Evolutionary conservation across 148 eudicot species (phyloP), one percentile per base, ranked within the genome.

Genomic region (Rhododendron vialii): DNA sequence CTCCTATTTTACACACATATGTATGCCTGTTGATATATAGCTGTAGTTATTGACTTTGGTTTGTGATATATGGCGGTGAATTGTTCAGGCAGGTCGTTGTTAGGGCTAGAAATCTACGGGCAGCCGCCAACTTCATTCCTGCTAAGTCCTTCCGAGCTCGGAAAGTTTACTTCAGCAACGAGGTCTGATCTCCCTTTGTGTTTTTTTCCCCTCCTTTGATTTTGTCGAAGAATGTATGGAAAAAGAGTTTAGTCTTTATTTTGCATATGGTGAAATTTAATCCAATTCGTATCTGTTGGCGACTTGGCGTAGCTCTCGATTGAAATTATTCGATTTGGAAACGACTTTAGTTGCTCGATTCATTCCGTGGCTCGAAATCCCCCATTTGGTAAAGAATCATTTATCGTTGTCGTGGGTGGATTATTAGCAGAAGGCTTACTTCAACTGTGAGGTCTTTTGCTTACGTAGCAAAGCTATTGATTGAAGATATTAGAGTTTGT

Each of bases 61-160:
- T 88, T 86, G 48, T 84, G 30, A 2, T 20, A 24, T 84, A 30
- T 71, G 63, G 59, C 84, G 36, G 51, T 18, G 87, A 43, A 43
- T 74, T 61, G 51, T 88, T 73, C 95, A 96, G 99, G 89, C 99
- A 96, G 81, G 89, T 96, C 84, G 63, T 96, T 43, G 88, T 95
- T 86, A 93, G 99, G 93, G 99, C 99, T 43, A 93, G 95, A 87
- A 95, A 95, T 84, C 90, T 95, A 86, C 88, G 97, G 83, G 88
- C 98, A 14, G 90, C 86, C 18, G 98, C 98, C 28, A 94, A 95
- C 92, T 95, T 93, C 87, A 97, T 95, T 45, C 99, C 99, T 38
- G 78, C 92, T 1, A 97, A 92, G 87, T 88, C 98, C 10, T 97
- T 97, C 84, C 96, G 98, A 36, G 91, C 99, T 86, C 94, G 99